phyloP scores from a whole-genome alignment of 2,329 filamentous ascomycete genomes.

The Alternaria atra region DNA sequence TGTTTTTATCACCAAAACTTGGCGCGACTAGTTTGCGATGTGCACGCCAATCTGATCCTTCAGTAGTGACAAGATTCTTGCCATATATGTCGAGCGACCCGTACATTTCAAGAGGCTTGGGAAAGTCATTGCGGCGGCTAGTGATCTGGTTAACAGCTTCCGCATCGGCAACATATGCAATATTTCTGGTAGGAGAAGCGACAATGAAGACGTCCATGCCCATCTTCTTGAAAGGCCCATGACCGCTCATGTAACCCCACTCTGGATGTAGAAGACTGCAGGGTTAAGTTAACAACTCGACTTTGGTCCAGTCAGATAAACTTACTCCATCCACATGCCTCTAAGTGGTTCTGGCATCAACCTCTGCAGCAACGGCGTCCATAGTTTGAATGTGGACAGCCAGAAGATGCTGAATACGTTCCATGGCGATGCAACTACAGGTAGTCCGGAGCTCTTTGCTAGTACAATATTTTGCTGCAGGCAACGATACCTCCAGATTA shows the following conservation, averaged over 20 bases:
- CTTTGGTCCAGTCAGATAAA: constrained; percentile 3
- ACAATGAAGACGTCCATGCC: constrained; percentile 70
- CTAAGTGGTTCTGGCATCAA: constrained; percentile 64
- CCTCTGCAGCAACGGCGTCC: constrained; percentile 64
- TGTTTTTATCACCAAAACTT: constrained; percentile 80
- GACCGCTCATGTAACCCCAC: constrained; percentile 66
- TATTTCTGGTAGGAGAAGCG: constrained; percentile 65
- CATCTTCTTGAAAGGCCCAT: constrained; percentile 65
- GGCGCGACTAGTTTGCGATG: constrained; percentile 77
- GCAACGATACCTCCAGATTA: constrained; percentile 46
- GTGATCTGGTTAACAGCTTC: constrained; percentile 73
- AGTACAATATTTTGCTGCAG: constrained; percentile 54
- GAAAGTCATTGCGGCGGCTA: constrained; percentile 73
- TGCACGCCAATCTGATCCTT: constrained; percentile 74
- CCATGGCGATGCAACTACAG: constrained; percentile 54
- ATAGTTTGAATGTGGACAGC: constrained; percentile 64
- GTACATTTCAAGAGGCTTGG: constrained; percentile 71
- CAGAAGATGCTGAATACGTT: constrained; percentile 63
- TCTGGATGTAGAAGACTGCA: constrained; percentile 65
- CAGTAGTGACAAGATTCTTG: constrained; percentile 74
- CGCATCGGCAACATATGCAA: constrained; percentile 68
- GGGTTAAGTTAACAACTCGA: constrained; percentile 4
- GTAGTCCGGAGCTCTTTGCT: constrained; percentile 58
- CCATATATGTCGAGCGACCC: constrained; percentile 71
- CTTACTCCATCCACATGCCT: constrained; percentile 69